Evolutionary conservation across 2,329 filamentous ascomycete species (phyloP), one percentile per base, ranked within the genome.

Genomic region (Arthrobotrys pseudoclavata): DNA sequence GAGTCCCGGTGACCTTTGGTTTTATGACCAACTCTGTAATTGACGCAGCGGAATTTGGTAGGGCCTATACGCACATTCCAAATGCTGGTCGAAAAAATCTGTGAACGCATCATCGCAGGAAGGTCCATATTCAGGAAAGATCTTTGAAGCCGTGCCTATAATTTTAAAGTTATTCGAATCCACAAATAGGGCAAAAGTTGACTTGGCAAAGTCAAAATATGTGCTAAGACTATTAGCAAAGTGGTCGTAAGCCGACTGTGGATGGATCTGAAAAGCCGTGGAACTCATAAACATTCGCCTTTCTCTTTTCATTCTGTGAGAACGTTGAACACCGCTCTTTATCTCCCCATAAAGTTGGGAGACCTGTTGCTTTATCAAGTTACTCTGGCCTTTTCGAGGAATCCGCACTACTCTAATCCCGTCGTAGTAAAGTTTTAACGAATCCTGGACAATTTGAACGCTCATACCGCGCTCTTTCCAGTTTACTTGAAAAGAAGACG

Each of bases 171-270:
- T 47, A 47, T 47, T 47, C 12, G 13, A 42, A n/a, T n/a, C 37
- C 15, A 42, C 85, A 81, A 87, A 87, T 66, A 86, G 84, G 2
- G 81, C 80, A 7, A 86, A 83, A 1, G 86, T 84, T 3, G 84
- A 84, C 60, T 86, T 81, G 42, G 87, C 84, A 78, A 88, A 88
- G 79, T 88, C 85, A 80, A 88, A 88, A 3, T 87, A 85, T 0
- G 81, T 81, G 55, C 86, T 83, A 3, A 87, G 81, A 45, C 84
- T 82, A 0, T 81, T 81, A 1, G 85, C 82, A 69, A 87, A 88
- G 76, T 88, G 87, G 55, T 86, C 84, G 79, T 87, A 88, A 0
- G 85, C 87, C 26, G 81, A 83, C 79, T 87, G 84, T 1, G 88
- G 81, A 79, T 87, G 87, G 0, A 82, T 79, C 45, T 87, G 84